phyloP scores from a whole-genome alignment of 2,329 filamentous ascomycete species.

The Neofusicoccum kwambonambiense region DNA sequence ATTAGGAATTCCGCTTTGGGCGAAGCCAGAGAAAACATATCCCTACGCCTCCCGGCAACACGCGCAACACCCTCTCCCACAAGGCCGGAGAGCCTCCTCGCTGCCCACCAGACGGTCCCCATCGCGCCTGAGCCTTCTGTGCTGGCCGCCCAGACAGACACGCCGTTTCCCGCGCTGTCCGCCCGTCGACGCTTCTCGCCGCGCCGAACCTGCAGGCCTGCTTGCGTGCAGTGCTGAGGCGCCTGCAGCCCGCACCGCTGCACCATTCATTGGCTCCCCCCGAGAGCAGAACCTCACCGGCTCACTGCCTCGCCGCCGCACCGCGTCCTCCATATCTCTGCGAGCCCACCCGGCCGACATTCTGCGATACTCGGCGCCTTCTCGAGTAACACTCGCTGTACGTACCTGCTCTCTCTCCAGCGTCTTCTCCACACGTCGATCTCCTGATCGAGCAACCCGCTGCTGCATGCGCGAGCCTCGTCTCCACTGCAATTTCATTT shows the following conservation, averaged over 20 bases:
- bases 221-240: constrained; percentile 13
- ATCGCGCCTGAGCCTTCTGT: constrained; percentile 4
- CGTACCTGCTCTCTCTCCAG: constrained; percentile 8
- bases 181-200: constrained; percentile 14
- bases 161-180: constrained; percentile 10
- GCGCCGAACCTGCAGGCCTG: constrained; percentile 9
- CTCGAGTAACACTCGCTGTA: constrained; percentile 16
- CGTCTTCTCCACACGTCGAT: constrained; percentile 7
- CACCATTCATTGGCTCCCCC: constrained; percentile 17
- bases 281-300: constrained; percentile 14
- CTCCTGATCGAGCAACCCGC: constrained; percentile 10
- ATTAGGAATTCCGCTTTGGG: constrained; percentile 15
- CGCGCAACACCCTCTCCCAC: constrained; percentile 10
- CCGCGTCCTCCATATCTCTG: constrained; percentile 9
- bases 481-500: constrained; percentile 17
- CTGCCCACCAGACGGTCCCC: constrained; percentile 2
- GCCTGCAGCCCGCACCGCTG: constrained; percentile 14
- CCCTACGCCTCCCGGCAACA: constrained; percentile 12
- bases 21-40: constrained; percentile 17
- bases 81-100: constrained; percentile 12
- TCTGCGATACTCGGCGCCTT: constrained; percentile 11
- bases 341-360: neutral
- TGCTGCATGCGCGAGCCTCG: constrained; percentile 16
- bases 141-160: neutral
- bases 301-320: constrained; percentile 5